These are phyloP conservation scores for Neonectria ditissima DNA, from an alignment of 2,329 filamentous ascomycete species.

Conservation along the genomic window DNA sequence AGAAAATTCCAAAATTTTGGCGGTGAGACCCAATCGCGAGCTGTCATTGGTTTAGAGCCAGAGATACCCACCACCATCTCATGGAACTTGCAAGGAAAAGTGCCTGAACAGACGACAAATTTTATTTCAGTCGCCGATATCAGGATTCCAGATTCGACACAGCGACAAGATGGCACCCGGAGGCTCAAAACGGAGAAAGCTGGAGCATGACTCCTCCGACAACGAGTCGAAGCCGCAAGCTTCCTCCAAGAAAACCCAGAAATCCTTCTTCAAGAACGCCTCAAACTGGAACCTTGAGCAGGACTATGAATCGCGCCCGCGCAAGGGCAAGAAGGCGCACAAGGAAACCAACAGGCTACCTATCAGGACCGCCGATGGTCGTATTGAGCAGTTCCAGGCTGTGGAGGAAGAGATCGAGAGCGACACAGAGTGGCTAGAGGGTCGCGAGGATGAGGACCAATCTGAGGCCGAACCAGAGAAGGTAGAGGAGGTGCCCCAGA, in stretches of 20 bases:
- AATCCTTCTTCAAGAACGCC: slow-evolving; percentile 78
- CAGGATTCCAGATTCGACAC: slow-evolving; percentile 19
- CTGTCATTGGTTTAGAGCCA: slow-evolving; percentile 38
- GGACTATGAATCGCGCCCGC: slow-evolving; percentile 84
- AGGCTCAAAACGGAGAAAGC: slow-evolving; percentile 68
- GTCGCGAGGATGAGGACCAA: slow-evolving; percentile 65
- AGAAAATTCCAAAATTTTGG: slow-evolving; percentile 54
- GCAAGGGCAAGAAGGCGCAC: slow-evolving; percentile 81
- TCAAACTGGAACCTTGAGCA: slow-evolving; percentile 92
- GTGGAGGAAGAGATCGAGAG: slow-evolving; percentile 68
- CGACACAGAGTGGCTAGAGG: slow-evolving; percentile 74
- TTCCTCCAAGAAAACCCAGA: slow-evolving; percentile 59
- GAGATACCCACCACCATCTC: slow-evolving; percentile 28
- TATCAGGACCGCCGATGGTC: slow-evolving; percentile 86
- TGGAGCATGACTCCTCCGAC: slow-evolving; percentile 64
- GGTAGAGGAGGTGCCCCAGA: slow-evolving; percentile 66
- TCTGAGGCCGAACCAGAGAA: slow-evolving; percentile 62
- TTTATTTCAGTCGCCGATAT: slow-evolving; percentile 26
- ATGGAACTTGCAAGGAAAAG: slow-evolving; percentile 35
- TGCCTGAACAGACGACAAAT: slow-evolving; percentile 32
- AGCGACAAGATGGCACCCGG: slow-evolving; percentile 58
- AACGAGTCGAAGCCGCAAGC: slow-evolving; percentile 54
- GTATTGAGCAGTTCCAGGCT: slow-evolving; percentile 70
- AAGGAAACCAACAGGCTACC: slow-evolving; percentile 81
- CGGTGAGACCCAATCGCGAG: slow-evolving; percentile 46